A percentile compares a stretch with the other conserved stretches of the same genome.
Conservation (phyloP, 1,284 basidiomycete genomes). For the Sporisorium iseilematis-ciliati region DNA sequence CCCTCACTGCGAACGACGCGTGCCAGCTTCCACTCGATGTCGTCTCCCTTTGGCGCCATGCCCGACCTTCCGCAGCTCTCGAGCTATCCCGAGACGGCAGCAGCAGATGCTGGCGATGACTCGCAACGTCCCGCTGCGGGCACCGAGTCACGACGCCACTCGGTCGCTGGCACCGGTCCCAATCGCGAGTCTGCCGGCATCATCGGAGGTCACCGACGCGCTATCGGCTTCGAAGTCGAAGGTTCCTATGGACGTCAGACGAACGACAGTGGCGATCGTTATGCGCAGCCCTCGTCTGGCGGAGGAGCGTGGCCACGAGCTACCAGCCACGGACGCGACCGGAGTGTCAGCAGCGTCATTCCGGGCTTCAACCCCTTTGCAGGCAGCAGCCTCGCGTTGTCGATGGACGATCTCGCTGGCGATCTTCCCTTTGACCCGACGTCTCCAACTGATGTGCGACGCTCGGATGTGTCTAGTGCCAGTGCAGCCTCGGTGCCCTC, state of each 20-base stretch:
- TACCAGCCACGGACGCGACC: conserved; percentile 24
- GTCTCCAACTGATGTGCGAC: conserved; percentile 2
- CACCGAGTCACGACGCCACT: conserved; percentile 58
- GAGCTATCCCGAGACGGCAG: conserved; percentile 25
- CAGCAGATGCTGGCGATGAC: neutral
- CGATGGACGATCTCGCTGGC: conserved; percentile 55
- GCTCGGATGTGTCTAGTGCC: neutral
- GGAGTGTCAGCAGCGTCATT: conserved; percentile 32
- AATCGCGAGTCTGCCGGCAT: conserved; percentile 31
- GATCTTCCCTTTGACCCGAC: conserved; percentile 39
- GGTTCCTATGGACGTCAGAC: neutral
- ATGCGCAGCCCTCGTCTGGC: neutral
- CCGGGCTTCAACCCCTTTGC: conserved; percentile 44
- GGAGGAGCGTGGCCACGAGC: conserved; percentile 25
- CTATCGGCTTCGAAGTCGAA: conserved; percentile 54
- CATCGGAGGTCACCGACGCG: conserved; percentile 51
- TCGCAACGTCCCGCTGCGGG: conserved; percentile 20
- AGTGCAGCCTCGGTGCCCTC: conserved; percentile 59
- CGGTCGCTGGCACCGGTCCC: conserved; percentile 33
- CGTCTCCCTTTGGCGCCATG: conserved; percentile 36
- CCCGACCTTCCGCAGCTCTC: conserved; percentile 35
- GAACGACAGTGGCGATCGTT: neutral
- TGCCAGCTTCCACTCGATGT: conserved; percentile 15
- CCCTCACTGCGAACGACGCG: conserved; percentile 22
- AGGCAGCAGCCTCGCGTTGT: conserved; percentile 53